Evolutionary conservation across 768 basidiomycete genomes (phyloP).

Genomic region (Cystoderma amianthinum): DNA sequence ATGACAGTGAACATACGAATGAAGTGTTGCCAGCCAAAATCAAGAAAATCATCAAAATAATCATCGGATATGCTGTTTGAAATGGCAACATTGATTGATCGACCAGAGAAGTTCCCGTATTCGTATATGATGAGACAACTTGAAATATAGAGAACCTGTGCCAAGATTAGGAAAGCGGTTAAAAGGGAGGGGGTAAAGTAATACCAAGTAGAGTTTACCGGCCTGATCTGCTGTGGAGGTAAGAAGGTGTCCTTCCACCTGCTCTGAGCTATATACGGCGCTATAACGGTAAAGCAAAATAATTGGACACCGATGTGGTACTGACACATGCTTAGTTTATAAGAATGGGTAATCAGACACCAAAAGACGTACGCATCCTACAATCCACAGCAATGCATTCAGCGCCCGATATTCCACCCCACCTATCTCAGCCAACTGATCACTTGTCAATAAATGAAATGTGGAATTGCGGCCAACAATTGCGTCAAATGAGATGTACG

Average conservation of each 20-base stretch:
- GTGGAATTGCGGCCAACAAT: constrained; percentile 77
- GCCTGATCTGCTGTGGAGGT: constrained; percentile 48
- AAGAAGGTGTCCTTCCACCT: constrained; percentile 58
- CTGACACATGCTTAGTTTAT: constrained; percentile 28
- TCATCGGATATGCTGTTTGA: constrained; percentile 78
- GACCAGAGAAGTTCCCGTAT: constrained; percentile 80
- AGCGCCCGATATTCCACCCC: constrained; percentile 91
- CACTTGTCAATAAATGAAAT: constrained; percentile 62
- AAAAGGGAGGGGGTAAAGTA: constrained; percentile 6
- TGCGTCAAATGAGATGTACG: constrained; percentile 85
- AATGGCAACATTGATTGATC: constrained; percentile 93
- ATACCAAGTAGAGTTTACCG: constrained; percentile 62
- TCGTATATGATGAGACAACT: constrained; percentile 80
- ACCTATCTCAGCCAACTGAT: constrained; percentile 87
- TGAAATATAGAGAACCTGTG: constrained; percentile 82
- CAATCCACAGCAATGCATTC: constrained; percentile 75
- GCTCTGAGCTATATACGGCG: constrained; percentile 65
- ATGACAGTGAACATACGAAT: constrained; percentile 56
- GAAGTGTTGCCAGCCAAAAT: constrained; percentile 92
- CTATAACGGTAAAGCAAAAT: constrained; percentile 63
- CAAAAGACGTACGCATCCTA: constrained; percentile 50
- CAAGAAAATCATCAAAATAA: constrained; percentile 60
- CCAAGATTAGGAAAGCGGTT: not conserved
- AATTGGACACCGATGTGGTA: constrained; percentile 76
- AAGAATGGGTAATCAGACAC: constrained; percentile 1